Evolutionary conservation across 768 basidiomycete species (phyloP).

Genomic region (Pisolithus microcarpus): DNA sequence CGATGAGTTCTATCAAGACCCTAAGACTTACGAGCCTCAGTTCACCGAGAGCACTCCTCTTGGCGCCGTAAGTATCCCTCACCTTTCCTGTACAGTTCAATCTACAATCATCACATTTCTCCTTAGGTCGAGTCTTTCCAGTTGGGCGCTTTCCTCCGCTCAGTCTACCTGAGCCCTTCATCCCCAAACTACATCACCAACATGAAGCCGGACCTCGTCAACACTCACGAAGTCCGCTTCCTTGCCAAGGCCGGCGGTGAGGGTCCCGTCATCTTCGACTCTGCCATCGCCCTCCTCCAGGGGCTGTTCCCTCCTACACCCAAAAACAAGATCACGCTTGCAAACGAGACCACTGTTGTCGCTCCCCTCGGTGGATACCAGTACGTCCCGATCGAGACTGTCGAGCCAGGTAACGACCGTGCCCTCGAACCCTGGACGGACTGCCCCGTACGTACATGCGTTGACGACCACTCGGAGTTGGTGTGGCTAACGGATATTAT

Average conservation of each 20-base stretch:
- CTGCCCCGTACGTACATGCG: slow-evolving; percentile 40
- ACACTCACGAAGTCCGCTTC: slow-evolving; percentile 66
- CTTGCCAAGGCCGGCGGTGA: slow-evolving; percentile 81
- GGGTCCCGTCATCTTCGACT: slow-evolving; percentile 82
- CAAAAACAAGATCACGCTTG: slow-evolving; percentile 65
- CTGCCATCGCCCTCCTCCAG: slow-evolving; percentile 76
- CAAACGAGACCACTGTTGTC: slow-evolving; percentile 64
- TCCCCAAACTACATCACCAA: slow-evolving; percentile 64
- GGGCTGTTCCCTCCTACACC: slow-evolving; percentile 79
- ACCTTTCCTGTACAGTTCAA: background rate
- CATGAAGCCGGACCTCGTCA: slow-evolving; percentile 60
- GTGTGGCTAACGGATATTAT: slow-evolving; percentile 5
- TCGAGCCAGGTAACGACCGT: slow-evolving; percentile 76
- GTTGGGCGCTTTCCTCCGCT: slow-evolving; percentile 56
- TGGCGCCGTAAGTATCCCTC: slow-evolving; percentile 47
- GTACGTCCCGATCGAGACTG: slow-evolving; percentile 85
- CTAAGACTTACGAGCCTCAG: slow-evolving; percentile 53
- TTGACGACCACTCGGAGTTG: background rate
- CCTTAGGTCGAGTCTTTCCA: slow-evolving; percentile 57
- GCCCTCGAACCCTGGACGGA: slow-evolving; percentile 76
- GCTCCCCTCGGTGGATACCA: slow-evolving; percentile 80
- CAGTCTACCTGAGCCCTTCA: slow-evolving; percentile 57
- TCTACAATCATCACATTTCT: slow-evolving; percentile 1
- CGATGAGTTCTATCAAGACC: slow-evolving; percentile 62
- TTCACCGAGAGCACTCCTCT: slow-evolving; percentile 69